Conservation (phyloP, 2,329 filamentous ascomycete species). For the Polychaeton citri region DNA sequence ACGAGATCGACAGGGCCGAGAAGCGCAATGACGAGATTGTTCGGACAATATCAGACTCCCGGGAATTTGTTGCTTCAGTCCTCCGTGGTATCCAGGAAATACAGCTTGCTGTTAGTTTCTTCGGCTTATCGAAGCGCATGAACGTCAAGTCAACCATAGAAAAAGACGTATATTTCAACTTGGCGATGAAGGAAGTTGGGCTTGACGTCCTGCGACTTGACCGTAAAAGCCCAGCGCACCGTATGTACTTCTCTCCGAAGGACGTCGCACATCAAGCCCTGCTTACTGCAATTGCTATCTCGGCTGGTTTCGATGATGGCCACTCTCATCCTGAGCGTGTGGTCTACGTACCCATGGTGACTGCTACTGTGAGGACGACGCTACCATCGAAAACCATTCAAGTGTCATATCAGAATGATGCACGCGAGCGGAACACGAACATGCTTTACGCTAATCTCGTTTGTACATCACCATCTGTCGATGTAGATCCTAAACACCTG, state of each 20-base stretch:
- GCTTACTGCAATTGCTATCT: slow-evolving; percentile 81
- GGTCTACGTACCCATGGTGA: slow-evolving; percentile 92
- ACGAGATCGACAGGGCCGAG: slow-evolving; percentile 58
- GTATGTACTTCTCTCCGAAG: slow-evolving; percentile 92
- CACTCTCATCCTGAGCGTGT: slow-evolving; percentile 73
- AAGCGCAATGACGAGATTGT: slow-evolving; percentile 56
- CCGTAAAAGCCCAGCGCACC: slow-evolving; percentile 81
- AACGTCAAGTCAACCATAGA: slow-evolving; percentile 52
- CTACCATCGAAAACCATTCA: slow-evolving; percentile 88
- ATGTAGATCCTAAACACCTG: slow-evolving; percentile 82
- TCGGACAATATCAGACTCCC: slow-evolving; percentile 78
- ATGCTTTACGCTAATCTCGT: slow-evolving; percentile 94
- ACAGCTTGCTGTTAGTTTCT: slow-evolving; percentile 84
- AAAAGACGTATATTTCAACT: slow-evolving; percentile 65
- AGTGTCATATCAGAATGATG: slow-evolving; percentile 54
- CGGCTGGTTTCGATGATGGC: slow-evolving; percentile 83
- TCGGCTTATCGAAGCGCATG: slow-evolving; percentile 73
- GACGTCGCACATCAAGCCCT: slow-evolving; percentile 93
- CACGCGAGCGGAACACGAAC: slow-evolving; percentile 78
- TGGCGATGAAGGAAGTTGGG: slow-evolving; percentile 92
- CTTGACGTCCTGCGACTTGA: slow-evolving; percentile 86
- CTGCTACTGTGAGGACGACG: slow-evolving; percentile 86
- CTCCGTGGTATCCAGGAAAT: slow-evolving; percentile 90
- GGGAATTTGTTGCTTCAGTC: slow-evolving; percentile 81
- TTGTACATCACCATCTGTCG: slow-evolving; percentile 86